Evolutionary conservation across 1,284 basidiomycete genomes (phyloP).

Genomic region (Rhodotorula glutinis): DNA sequence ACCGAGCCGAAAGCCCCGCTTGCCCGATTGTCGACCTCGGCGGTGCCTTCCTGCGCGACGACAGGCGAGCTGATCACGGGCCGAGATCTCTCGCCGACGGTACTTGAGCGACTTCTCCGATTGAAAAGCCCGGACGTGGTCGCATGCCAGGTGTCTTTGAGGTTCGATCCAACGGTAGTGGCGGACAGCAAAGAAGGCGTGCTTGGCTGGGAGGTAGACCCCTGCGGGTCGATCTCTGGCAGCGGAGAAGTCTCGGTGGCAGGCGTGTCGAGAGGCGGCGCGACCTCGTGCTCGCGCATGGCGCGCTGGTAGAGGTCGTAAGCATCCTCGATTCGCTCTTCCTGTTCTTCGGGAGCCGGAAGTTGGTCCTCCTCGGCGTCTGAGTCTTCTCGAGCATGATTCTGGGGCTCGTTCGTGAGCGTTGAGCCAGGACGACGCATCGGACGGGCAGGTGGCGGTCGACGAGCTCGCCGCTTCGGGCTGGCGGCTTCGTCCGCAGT

Average conservation of each 20-base stretch:
- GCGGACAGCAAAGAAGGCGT: not conserved
- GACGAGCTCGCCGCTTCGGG: conserved; percentile 49
- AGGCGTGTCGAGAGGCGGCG: not conserved
- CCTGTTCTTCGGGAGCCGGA: conserved; percentile 48
- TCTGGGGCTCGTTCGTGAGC: conserved; percentile 37
- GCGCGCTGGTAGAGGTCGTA: conserved; percentile 57
- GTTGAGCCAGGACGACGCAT: conserved; percentile 24
- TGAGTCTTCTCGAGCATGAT: conserved; percentile 38
- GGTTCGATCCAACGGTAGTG: not conserved
- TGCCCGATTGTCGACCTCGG: conserved; percentile 47
- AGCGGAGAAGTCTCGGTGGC: not conserved
- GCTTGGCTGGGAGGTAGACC: not conserved
- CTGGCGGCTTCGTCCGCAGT: conserved; percentile 47
- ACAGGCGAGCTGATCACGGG: conserved; percentile 42
- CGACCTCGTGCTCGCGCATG: conserved; percentile 28
- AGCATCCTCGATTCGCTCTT: conserved; percentile 70
- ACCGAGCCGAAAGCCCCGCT: conserved; percentile 48
- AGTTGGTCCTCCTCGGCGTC: conserved; percentile 41
- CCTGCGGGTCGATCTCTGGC: not conserved
- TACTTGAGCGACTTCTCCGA: conserved; percentile 10
- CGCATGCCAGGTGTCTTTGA: conserved; percentile 27
- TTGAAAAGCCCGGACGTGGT: conserved; percentile 19
- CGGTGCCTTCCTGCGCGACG: not conserved
- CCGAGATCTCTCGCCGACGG: conserved; percentile 44
- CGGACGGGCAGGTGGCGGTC: conserved; percentile 38